A percentile compares a stretch with the other conserved stretches of the same genome.
Conservation (phyloP, 176 grass and related monocot genomes). For the Luzula sylvatica region DNA sequence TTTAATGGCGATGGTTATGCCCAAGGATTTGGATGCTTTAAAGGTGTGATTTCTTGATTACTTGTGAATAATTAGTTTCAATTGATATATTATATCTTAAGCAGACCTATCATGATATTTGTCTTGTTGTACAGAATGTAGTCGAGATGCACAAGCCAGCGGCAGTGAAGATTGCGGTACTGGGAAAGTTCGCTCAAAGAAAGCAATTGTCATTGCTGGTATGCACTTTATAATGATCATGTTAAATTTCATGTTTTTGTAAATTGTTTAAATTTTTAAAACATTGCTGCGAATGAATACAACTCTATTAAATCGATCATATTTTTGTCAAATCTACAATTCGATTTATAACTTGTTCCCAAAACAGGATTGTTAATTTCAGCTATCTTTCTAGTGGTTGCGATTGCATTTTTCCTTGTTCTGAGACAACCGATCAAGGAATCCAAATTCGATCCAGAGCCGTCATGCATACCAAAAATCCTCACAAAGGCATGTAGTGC, state of each 20-base stretch:
- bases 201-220: conserved; percentile 48
- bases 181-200: conserved; percentile 66
- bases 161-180: conserved; percentile 34
- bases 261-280: background rate
- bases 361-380: conserved; percentile 55
- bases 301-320: background rate
- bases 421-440: conserved; percentile 60
- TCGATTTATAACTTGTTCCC: background rate
- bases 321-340: background rate
- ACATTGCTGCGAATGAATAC: background rate
- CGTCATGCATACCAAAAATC: conserved; percentile 75
- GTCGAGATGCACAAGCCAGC: conserved; percentile 16
- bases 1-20: conserved; percentile 67
- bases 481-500: conserved; percentile 46
- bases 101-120: background rate
- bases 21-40: conserved; percentile 49
- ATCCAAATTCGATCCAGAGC: conserved; percentile 43
- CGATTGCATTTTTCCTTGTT: conserved; percentile 51
- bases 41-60: conserved; percentile 12
- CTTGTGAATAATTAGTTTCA: background rate
- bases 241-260: background rate
- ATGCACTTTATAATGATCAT: conserved; percentile 11
- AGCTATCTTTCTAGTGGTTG: conserved; percentile 46
- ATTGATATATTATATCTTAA: background rate
- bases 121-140: conserved; percentile 36